phyloP scores from a whole-genome alignment of 192 early-diverging fungal species.

The Backusella tuberculispora region DNA sequence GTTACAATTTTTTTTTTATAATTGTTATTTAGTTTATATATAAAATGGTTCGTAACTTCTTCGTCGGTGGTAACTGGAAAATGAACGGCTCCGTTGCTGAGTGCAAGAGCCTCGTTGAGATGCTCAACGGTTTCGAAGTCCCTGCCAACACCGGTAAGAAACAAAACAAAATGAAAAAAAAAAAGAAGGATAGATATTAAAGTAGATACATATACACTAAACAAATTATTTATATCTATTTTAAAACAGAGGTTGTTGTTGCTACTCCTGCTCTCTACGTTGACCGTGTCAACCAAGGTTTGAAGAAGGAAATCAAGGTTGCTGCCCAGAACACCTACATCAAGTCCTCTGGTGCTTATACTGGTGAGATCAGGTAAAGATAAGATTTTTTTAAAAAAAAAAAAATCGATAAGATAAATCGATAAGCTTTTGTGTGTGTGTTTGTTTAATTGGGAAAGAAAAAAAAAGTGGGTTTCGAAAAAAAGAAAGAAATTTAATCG shows the following conservation, averaged over 20 bases:
- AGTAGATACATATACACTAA: no score
- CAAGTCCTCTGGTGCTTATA: conserved; percentile 90
- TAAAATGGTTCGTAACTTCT: conserved; percentile 80
- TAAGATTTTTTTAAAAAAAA: no score
- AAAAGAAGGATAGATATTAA: conserved; percentile 12
- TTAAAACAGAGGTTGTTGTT: conserved; percentile 90
- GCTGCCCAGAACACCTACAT: conserved; percentile 96
- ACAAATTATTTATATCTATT: neutral
- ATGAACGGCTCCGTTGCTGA: conserved; percentile 91
- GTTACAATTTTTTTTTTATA: neutral
- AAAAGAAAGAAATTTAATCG: neutral
- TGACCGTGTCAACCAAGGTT: conserved; percentile 71
- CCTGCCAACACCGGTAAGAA: conserved; percentile 70
- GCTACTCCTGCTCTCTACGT: conserved; percentile 94
- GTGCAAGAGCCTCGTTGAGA: conserved; percentile 74
- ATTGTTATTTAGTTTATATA: neutral
- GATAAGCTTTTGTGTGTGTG: neutral
- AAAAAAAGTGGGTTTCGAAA: no score
- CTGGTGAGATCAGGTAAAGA: conserved; percentile 88
- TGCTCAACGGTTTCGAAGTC: conserved; percentile 76
- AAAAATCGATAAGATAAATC: neutral
- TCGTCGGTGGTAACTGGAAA: conserved; percentile 94
- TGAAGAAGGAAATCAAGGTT: conserved; percentile 86
- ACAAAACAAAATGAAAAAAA: no score
- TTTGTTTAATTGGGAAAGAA: neutral